Conservation (phyloP, 2,329 filamentous ascomycete genomes). For the Stromatinia cepivora region DNA sequence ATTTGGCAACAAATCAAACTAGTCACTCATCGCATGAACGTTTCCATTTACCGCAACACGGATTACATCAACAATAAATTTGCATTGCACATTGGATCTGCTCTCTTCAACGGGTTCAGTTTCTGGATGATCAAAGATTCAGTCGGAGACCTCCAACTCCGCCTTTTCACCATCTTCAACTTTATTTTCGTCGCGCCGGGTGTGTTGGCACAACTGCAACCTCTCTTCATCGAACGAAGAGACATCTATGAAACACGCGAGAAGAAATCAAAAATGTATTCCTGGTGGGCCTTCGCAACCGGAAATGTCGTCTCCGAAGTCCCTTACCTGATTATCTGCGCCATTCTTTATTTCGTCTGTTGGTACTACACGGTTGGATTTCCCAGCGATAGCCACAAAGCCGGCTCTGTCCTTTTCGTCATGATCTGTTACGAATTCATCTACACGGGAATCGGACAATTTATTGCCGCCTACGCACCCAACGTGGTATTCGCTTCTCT, state of each 20-base stretch:
- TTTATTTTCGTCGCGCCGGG: constrained; percentile 63
- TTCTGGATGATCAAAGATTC: constrained; percentile 60
- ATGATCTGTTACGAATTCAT: constrained; percentile 45
- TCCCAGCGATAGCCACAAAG: constrained; percentile 45
- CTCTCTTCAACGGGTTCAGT: constrained; percentile 61
- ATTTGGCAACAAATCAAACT: constrained; percentile 46
- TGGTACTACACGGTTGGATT: constrained; percentile 63
- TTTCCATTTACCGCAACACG: constrained; percentile 64
- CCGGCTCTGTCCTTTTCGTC: constrained; percentile 55
- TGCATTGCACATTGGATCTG: constrained; percentile 53
- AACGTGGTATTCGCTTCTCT: constrained; percentile 60
- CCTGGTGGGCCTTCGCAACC: constrained; percentile 59
- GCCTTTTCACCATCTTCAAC: constrained; percentile 61
- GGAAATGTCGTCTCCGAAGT: constrained; percentile 52
- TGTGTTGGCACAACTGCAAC: constrained; percentile 59
- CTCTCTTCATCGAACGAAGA: constrained; percentile 56
- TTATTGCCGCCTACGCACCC: constrained; percentile 62
- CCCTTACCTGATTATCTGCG: constrained; percentile 48
- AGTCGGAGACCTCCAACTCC: constrained; percentile 53
- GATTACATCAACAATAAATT: constrained; percentile 55
- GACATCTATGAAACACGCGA: constrained; percentile 60
- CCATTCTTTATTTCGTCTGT: constrained; percentile 49
- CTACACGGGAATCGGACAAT: constrained; percentile 62
- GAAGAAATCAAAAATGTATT: constrained; percentile 62
- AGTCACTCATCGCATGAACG: constrained; percentile 36